Evolutionary conservation across 1,284 basidiomycete genomes (phyloP), one percentile per base, ranked within the genome.

Genomic region (Ustilago vetiveriae): DNA sequence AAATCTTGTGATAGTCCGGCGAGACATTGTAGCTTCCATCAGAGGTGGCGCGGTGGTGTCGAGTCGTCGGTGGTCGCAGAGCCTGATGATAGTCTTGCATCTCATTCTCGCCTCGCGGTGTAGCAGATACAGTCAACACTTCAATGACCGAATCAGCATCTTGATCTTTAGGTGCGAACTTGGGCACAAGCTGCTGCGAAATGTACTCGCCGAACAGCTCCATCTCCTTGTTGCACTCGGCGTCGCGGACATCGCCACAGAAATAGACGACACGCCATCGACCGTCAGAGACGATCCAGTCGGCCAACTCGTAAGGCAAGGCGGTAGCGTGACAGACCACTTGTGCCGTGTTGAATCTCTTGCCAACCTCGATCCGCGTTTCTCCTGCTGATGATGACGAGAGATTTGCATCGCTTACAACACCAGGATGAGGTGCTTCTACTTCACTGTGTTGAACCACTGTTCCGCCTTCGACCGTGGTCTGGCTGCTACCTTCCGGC

Each of bases 81-180:
- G 59, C 43, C n/a, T 41, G 29, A 40, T 56, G 51, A 30, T 54
- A 54, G 41, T 58, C 53, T 6, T 21, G 13, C 37, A 59, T 21
- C 40, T 64, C 53, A 6, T 33, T 49, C 23, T 55, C 46, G 36
- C 11, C 11, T 14, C 46, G 51, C 17, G 55, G 49, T 3, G 55
- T 56, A 13, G 59, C 51, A 29, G 58, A 57, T 27, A 62, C 46
- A 29, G 54, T 62, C n/a, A 62, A 22, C 6, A 69, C 59, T 9
- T 69, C 65, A 54, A 69, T 64, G 16, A 69, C 37, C 35, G 59
- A 64, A 45, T 69, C 65, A 3, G 46, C 24, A 13, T 58, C 59
- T 32, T 63, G 50, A 19, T 51, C 54, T 26, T 45, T 30, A 6
- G 59, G 45, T 1, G 65, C 64, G 37, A 51, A 63, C 2, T 19